Evolutionary conservation across 192 early-diverging fungal genomes (phyloP).

Genomic region (Rhizophagus prolifer): DNA sequence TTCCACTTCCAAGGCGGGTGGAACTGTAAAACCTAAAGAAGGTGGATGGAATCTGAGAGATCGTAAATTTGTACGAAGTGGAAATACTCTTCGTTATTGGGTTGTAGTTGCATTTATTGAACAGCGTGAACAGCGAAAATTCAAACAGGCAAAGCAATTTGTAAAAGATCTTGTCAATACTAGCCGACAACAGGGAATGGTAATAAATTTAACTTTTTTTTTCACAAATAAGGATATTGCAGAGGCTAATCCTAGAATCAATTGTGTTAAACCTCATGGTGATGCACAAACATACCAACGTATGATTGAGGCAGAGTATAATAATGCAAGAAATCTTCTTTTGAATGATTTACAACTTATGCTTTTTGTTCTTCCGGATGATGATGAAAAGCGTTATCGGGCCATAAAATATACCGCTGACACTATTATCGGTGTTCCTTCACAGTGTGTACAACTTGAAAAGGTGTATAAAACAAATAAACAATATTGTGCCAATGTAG

Average conservation of each 20-base stretch:
- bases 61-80: conserved; percentile 76
- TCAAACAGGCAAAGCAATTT: conserved; percentile 64
- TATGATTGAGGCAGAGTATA: conserved; percentile 69
- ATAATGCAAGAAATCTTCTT: conserved; percentile 62
- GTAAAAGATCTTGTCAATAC: conserved; percentile 72
- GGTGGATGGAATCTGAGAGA: conserved; percentile 91
- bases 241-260: conserved; percentile 44
- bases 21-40: conserved; percentile 53
- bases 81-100: conserved; percentile 78
- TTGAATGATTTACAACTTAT: conserved; percentile 76
- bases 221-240: conserved; percentile 38
- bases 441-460: conserved; percentile 81
- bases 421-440: conserved; percentile 74
- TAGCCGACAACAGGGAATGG: conserved; percentile 73
- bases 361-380: conserved; percentile 79
- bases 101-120: conserved; percentile 75
- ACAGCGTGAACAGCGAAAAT: conserved; percentile 47
- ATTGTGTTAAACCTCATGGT: conserved; percentile 53
- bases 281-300: conserved; percentile 56
- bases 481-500: conserved; percentile 87
- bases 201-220: conserved; percentile 19
- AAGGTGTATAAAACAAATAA: conserved; percentile 48
- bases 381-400: conserved; percentile 72
- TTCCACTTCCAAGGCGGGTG: conserved; percentile 42
- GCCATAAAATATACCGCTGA: conserved; percentile 78